A percentile compares a stretch with the other conserved stretches of the same genome.
These are phyloP conservation scores for Cordyceps cateniannulata DNA, from an alignment of 2,329 filamentous ascomycete species.

Conservation along the genomic window DNA sequence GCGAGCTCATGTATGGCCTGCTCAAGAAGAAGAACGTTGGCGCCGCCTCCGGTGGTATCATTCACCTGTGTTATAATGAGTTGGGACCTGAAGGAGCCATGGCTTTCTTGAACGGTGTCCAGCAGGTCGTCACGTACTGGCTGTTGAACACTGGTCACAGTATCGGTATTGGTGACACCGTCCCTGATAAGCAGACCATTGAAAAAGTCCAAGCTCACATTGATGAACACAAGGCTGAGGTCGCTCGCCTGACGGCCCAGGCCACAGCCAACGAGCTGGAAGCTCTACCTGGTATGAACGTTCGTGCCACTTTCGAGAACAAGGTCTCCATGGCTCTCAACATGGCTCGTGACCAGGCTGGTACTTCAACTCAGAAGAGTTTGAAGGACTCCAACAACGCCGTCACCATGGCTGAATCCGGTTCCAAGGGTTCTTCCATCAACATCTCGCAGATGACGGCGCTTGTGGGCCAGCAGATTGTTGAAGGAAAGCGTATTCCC, in stretches of 20 bases:
- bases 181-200: constrained; percentile 82
- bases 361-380: constrained; percentile 84
- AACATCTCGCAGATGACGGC: constrained; percentile 99
- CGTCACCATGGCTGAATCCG: constrained; percentile 90
- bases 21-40: constrained; percentile 92
- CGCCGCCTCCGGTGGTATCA: constrained; percentile 81
- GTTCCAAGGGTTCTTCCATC: constrained; percentile 97
- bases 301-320: constrained; percentile 96
- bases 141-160: constrained; percentile 93
- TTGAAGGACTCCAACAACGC: constrained; percentile 96
- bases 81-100: constrained; percentile 80
- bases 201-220: constrained; percentile 78
- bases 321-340: constrained; percentile 93
- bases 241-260: constrained; percentile 65
- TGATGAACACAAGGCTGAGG: constrained; percentile 71
- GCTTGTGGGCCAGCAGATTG: constrained; percentile 93
- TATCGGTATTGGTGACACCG: constrained; percentile 97
- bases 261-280: constrained; percentile 87
- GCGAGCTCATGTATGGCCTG: constrained; percentile 84
- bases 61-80: constrained; percentile 96
- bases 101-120: constrained; percentile 91
- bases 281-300: constrained; percentile 94
- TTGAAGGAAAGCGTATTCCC: constrained; percentile 97
- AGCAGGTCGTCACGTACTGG: constrained; percentile 96
- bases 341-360: constrained; percentile 91